These are phyloP conservation scores for Eucalyptus cloeziana DNA, from an alignment of 345 rosid genomes.

Conservation along the genomic window DNA sequence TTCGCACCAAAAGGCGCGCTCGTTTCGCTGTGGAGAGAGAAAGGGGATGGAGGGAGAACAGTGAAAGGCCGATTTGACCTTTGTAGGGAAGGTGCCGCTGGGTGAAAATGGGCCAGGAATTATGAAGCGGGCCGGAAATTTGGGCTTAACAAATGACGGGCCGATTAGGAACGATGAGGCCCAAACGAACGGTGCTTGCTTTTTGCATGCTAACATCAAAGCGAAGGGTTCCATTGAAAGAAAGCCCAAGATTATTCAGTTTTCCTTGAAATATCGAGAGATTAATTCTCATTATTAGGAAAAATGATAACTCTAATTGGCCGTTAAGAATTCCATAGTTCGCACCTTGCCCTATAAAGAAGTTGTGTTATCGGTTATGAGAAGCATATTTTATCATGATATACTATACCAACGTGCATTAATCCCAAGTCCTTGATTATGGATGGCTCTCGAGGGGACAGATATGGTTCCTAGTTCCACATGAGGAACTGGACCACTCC, in stretches of 20 bases:
- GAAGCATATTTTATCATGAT: too few relatives aligned
- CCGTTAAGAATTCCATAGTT: too few relatives aligned
- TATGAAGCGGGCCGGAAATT: background rate
- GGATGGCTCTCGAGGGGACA: too few relatives aligned
- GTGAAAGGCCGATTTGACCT: background rate
- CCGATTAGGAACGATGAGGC: background rate
- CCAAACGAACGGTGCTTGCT: background rate
- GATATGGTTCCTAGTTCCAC: too few relatives aligned
- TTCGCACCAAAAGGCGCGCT: background rate
- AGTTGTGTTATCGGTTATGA: too few relatives aligned
- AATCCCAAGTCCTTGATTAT: too few relatives aligned
- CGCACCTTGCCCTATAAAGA: too few relatives aligned
- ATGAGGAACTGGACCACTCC: too few relatives aligned
- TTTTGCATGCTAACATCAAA: background rate
- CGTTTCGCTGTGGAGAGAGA: background rate
- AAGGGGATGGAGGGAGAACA: background rate
- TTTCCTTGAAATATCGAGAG: background rate
- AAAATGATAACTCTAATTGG: background rate
- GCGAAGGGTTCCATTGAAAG: background rate
- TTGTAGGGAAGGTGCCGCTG: background rate
- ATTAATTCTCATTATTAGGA: background rate
- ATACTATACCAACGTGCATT: too few relatives aligned
- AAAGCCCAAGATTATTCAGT: background rate
- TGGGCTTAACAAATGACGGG: background rate
- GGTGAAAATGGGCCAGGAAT: background rate